Conservation (phyloP, 768 basidiomycete genomes). For the Psilocybe cubensis region DNA sequence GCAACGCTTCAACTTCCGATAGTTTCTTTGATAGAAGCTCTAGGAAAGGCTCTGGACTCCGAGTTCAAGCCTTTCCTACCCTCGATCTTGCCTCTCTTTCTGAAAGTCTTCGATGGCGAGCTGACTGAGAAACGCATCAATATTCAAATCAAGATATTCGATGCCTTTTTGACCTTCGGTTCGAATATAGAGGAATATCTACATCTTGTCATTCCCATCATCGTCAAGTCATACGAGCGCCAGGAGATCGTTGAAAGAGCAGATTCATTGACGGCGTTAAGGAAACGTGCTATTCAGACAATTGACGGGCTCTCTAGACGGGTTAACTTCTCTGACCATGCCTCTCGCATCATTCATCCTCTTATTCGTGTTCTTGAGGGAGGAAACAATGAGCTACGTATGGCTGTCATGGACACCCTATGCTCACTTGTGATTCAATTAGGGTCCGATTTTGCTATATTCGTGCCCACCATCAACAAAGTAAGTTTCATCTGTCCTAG, state of each 20-base stretch:
- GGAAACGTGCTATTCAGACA: slow-evolving; percentile 89
- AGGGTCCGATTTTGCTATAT: slow-evolving; percentile 96
- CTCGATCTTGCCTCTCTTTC: slow-evolving; percentile 82
- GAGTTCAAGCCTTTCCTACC: slow-evolving; percentile 98
- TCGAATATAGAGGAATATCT: slow-evolving; percentile 97
- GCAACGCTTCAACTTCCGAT: slow-evolving; percentile 85
- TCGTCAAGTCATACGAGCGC: slow-evolving; percentile 89
- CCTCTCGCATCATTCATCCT: slow-evolving; percentile 95
- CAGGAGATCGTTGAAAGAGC: slow-evolving; percentile 78
- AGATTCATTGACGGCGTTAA: slow-evolving; percentile 73
- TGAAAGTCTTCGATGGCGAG: slow-evolving; percentile 92
- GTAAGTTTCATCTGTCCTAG: slow-evolving; percentile 38
- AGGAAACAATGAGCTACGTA: slow-evolving; percentile 77
- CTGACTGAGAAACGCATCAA: slow-evolving; percentile 74
- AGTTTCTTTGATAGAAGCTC: slow-evolving; percentile 88
- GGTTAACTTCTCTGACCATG: slow-evolving; percentile 98
- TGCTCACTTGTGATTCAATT: slow-evolving; percentile 93
- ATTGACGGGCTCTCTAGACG: slow-evolving; percentile 89
- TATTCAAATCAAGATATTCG: slow-evolving; percentile 90
- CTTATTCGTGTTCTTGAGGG: slow-evolving; percentile 83
- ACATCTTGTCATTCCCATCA: slow-evolving; percentile 94
- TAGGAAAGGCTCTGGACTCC: slow-evolving; percentile 92
- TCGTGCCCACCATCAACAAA: slow-evolving; percentile 97
- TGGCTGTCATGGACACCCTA: slow-evolving; percentile 89
- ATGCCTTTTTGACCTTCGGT: slow-evolving; percentile 94